Evolutionary conservation across 2,329 filamentous ascomycete genomes (phyloP).

Genomic region (Trichoderma harzianum): DNA sequence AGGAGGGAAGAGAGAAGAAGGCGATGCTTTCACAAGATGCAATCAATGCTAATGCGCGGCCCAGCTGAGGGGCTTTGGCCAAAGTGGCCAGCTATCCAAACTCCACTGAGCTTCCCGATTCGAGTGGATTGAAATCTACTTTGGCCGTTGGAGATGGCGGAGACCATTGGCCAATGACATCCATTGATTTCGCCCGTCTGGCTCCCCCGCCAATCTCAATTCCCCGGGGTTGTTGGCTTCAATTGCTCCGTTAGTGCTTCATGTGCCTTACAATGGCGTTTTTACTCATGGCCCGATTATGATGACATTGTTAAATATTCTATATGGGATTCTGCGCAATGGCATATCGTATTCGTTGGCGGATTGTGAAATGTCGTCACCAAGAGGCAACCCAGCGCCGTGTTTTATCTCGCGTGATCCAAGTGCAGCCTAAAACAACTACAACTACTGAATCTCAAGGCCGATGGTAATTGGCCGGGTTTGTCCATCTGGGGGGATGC

Average conservation of each 20-base stretch:
- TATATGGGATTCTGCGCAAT: background rate
- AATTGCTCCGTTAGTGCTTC: background rate
- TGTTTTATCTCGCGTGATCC: background rate
- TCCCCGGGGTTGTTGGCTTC: background rate
- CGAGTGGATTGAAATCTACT: background rate
- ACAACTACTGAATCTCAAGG: background rate
- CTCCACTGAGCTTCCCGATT: conserved; percentile 14
- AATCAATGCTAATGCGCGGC: background rate
- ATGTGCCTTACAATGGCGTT: background rate
- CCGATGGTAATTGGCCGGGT: background rate
- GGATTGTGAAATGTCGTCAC: conserved; percentile 2
- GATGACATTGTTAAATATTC: background rate
- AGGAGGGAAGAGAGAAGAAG: background rate
- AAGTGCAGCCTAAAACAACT: background rate
- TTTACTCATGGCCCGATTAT: conserved; percentile 7
- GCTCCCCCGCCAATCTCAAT: background rate
- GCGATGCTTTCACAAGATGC: background rate
- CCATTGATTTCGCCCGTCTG: background rate
- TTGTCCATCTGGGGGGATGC: background rate
- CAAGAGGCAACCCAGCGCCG: background rate
- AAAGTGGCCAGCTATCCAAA: conserved; percentile 16
- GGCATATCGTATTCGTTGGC: background rate
- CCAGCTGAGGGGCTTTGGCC: background rate
- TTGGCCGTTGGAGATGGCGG: background rate
- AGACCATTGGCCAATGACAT: conserved; percentile 14